Conservation (phyloP, 148 eudicot species). For the Rhododendron griersonianum region DNA sequence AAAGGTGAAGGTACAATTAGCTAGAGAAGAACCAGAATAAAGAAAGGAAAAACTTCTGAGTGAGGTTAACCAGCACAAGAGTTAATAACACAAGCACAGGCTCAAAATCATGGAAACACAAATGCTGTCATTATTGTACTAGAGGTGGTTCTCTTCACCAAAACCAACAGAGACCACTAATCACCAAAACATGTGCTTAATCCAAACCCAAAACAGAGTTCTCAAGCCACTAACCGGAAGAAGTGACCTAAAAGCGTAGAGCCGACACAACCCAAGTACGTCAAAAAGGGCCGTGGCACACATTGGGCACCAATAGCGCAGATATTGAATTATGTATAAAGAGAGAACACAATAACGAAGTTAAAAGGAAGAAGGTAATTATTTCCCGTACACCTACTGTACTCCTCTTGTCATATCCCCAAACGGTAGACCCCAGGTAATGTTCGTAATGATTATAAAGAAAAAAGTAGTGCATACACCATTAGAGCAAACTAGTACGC, state of each 20-base stretch:
- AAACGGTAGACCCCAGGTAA: no score
- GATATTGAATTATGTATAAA: neutral
- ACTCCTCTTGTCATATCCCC: no score
- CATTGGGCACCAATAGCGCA: neutral
- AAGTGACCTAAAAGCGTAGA: neutral
- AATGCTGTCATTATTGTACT: neutral
- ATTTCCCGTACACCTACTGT: neutral
- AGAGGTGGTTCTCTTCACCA: neutral
- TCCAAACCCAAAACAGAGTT: neutral
- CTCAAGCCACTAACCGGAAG: neutral
- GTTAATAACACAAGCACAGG: neutral
- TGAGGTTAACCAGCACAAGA: neutral
- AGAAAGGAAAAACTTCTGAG: neutral
- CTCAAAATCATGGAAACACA: neutral
- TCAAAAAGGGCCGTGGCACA: neutral
- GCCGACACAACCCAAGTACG: neutral
- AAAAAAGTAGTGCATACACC: neutral
- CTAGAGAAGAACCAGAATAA: neutral
- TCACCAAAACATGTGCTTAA: neutral
- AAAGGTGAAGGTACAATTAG: neutral
- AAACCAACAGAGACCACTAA: neutral
- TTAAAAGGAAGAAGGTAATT: neutral
- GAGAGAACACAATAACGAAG: neutral
- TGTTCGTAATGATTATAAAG: no score
- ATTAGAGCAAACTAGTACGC: neutral